Base-by-base conservation (phyloP, 106 monocot species). In the Amphibolis antarctica region DNA sequence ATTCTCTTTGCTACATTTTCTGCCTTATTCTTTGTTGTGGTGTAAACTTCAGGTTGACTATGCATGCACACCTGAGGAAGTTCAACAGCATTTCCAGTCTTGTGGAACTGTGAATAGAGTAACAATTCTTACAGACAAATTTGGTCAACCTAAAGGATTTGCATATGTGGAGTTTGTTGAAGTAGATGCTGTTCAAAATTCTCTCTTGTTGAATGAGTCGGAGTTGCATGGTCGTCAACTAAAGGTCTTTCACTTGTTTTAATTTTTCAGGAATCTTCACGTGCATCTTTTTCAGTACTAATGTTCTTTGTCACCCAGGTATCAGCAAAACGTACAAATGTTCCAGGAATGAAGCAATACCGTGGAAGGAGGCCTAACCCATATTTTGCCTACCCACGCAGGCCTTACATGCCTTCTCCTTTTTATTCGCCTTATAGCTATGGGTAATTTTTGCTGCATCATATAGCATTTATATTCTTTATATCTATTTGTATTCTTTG, bases 11-110 rank as follows among this genome's bases (percentile, higher is more conserved):
- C 23, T 20, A 10, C 23, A 21, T 0, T 24, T 53, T 53, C 0
- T 10, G 9, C 23, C 22, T 19, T 14, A 14, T 27, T 28, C 4
- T 43, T 43, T 61, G n/a, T 61, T n/a, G 19, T 44, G 27, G 31
- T 42, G 49, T 1, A 14, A 49, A 55, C 13, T 52, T 67, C 62
- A 80, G 80, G 80, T 80, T 9, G 80, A 80, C 49, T 80, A 80
- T 75, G 80, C 74, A 46, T 80, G 80, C 67, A 80, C 80, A 14
- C 80, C 80, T 28, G 80, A 80, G 71, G 80, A 80, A 71, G 80
- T 80, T 22, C 80, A 80, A 46, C 75, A 75, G 53, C 80, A 80
- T 44, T 80, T 80, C 42, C 80, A 80, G 59, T 80, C 80, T 50
- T 80, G 80, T 71, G 80, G 80, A 44, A 80, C 80, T 23, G 80